Evolutionary conservation across 305 asterid genomes (phyloP), one percentile per base, ranked within the genome.

Genomic region (Striga hermonthica): DNA sequence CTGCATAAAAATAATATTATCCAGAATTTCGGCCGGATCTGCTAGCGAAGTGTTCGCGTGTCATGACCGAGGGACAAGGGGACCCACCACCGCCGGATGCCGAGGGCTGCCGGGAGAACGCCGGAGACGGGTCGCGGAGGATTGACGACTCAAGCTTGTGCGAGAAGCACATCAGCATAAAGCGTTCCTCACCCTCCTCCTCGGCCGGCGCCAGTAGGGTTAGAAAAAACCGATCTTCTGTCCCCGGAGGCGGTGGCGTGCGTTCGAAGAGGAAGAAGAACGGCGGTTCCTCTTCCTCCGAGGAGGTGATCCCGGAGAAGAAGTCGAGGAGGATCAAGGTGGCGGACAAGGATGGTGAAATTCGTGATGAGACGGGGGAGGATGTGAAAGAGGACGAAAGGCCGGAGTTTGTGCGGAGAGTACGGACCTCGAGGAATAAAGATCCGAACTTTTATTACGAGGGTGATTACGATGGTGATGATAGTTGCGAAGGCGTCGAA

Each of bases 101-200:
- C 1, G 76, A 72, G n/a, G 78, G 84, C 6, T 76, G 82, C 70
- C n/a, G 0, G 4, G 44, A 67, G 67, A 67, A 13, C 13, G 82
- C 70, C 1, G 31, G 31, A 1, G 31, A 22, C 31, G 31, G 31
- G 31, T 47, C 40, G 13, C 73, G 69, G 75, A 76, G 60, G 70
- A 65, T 74, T 62, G 63, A 72, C 34, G 76, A 28, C 10, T 44
- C 60, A 13, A 9, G 13, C 8, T n/a, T 53, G 9, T 82, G 82
- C 72, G 63, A 79, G 62, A 60, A 58, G 48, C 82, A 82, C 62
- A 53, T 38, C 10, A 13, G 5, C 55, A 38, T 62, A 8, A 9
- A 60, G 43, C 31, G 31, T 22, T 22, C 31, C 31, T 22, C 31
- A 22, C 2, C 31, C 31, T 22, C 31, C 2, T 22, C 31, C 31